Base-by-base conservation (phyloP, 352 stramenopile species). In the Stephanocyclus meneghinianus region DNA sequence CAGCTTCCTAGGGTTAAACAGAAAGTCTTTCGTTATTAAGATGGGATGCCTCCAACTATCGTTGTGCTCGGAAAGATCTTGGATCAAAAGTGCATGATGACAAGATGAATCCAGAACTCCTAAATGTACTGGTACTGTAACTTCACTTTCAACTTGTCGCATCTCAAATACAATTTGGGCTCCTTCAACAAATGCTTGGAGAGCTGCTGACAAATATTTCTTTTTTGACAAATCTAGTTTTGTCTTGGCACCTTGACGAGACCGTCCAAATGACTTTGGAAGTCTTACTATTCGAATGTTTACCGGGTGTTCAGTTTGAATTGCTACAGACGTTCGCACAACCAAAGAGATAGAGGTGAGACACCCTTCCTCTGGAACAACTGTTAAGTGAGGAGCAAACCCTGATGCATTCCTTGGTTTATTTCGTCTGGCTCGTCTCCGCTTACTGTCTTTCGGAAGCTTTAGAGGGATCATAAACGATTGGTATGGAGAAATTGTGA, bases 11-110 rank as follows among this genome's bases (percentile, higher is more conserved):
- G 74, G 37, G 48, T 86, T 84, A 66, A 81, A 84, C 7, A 86
- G 60, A 72, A 81, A 86, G n/a, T 84, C 70, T 48, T 83, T 81
- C 26, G 80, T 86, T 7, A 86, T 40, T n/a, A 86, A 42, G 18
- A 86, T 29, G 11, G 80, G 80, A 26, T 80, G 55, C 29, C 80
- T 32, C 80, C 80, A 86, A 44, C 5, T 18, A 57, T 74, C 63
- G 51, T 63, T 74, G 7, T 64, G 44, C n/a, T 55, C 48, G 15
- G 69, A 59, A 1, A 81, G 7, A 66, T 71, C 53, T 67, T 83
- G 67, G 51, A 86, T 74, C 32, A 86, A 64, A 18, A 86, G 64
- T 13, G 62, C 67, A 77, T 86, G 71, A 60, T 74, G 81, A 51
- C 57, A 42, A 11, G 66, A 71, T 35, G 72, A 82, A 32, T 71